Evolutionary conservation across 768 basidiomycete genomes (phyloP).

Genomic region (Tulasnella sp.): DNA sequence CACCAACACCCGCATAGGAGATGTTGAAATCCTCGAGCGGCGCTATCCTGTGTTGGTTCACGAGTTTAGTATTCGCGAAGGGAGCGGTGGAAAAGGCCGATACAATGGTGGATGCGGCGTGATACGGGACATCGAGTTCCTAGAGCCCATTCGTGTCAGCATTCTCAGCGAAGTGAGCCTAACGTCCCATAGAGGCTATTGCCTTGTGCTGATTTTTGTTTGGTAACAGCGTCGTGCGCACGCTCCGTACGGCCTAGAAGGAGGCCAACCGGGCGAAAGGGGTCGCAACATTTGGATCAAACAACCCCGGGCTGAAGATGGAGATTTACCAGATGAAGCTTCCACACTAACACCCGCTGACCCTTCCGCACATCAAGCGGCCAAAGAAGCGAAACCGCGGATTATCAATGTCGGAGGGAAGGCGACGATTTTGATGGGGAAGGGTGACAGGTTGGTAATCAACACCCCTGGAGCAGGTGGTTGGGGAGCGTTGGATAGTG

Average conservation of each 20-base stretch:
- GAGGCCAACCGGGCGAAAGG: conserved; percentile 54
- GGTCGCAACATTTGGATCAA: conserved; percentile 81
- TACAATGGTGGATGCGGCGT: conserved; percentile 79
- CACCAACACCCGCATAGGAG: conserved; percentile 85
- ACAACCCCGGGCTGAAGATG: conserved; percentile 25
- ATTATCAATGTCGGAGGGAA: conserved; percentile 84
- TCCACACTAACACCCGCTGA: conserved; percentile 8
- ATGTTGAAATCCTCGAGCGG: conserved; percentile 86
- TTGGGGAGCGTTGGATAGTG: conserved; percentile 42
- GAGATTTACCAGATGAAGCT: conserved; percentile 41
- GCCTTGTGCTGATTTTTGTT: neutral
- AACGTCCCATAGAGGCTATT: neutral
- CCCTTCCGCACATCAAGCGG: neutral
- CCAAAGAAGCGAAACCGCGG: conserved; percentile 27
- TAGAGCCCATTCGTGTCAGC: conserved; percentile 71
- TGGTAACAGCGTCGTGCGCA: conserved; percentile 57
- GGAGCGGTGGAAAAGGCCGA: conserved; percentile 56
- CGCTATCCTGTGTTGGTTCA: conserved; percentile 87
- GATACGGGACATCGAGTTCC: conserved; percentile 68
- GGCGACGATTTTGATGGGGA: conserved; percentile 76
- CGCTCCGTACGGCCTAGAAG: conserved; percentile 76
- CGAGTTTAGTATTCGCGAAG: conserved; percentile 61
- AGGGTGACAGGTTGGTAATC: conserved; percentile 66
- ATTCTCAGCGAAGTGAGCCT: conserved; percentile 72
- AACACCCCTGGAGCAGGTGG: conserved; percentile 89